Evolutionary conservation across 2,329 filamentous ascomycete genomes (phyloP).

Genomic region (Colletotrichum spaethianum): DNA sequence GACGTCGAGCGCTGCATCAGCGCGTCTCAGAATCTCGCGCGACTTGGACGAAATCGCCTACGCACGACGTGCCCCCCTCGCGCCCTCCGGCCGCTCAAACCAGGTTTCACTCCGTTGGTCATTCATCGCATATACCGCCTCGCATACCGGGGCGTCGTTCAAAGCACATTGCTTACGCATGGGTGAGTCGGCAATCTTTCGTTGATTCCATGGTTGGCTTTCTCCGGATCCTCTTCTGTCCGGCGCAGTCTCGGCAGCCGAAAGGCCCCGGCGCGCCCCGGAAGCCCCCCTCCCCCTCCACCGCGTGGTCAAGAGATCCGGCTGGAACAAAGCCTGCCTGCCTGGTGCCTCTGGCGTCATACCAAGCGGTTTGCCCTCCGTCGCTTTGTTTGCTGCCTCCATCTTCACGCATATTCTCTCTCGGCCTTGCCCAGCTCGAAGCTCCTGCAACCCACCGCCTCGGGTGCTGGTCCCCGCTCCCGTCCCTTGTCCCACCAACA

Average conservation of each 20-base stretch:
- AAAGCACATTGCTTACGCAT: background rate
- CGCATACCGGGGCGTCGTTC: background rate
- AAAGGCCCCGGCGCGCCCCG: background rate
- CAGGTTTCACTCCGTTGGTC: background rate
- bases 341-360: background rate
- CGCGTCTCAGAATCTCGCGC: background rate
- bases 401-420: background rate
- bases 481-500: conserved; percentile 24
- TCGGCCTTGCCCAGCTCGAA: background rate
- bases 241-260: background rate
- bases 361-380: background rate
- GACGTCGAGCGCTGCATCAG: background rate
- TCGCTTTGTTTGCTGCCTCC: background rate
- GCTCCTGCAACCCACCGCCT: background rate
- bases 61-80: background rate
- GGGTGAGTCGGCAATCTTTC: background rate
- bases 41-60: background rate
- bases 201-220: background rate
- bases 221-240: background rate
- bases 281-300: background rate
- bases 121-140: too few species aligned
- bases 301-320: background rate
- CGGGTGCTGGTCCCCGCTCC: conserved; percentile 28
- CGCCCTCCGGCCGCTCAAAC: background rate
- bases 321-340: background rate